These are phyloP conservation scores for Xylariaceae sp. DNA, from an alignment of 2,329 filamentous ascomycete genomes.

Conservation along the genomic window DNA sequence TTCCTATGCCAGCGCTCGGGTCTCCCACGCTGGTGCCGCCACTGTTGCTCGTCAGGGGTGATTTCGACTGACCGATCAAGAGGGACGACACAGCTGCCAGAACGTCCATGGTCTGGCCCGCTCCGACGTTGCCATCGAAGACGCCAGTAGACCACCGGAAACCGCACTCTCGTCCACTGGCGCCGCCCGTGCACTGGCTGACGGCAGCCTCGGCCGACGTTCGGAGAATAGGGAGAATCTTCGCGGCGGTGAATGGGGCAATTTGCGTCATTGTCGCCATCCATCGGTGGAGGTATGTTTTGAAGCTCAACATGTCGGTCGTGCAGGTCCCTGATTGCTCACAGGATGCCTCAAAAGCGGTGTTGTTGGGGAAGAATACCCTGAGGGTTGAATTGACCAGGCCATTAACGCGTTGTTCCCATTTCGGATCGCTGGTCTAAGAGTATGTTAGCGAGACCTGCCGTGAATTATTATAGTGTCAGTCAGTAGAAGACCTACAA, in stretches of 20 bases:
- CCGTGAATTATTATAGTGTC: background rate
- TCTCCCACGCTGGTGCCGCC: constrained; percentile 49
- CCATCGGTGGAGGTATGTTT: constrained; percentile 53
- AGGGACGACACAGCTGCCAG: constrained; percentile 50
- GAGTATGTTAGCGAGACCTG: constrained; percentile 2
- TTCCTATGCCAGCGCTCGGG: constrained; percentile 36
- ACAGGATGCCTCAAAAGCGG: constrained; percentile 52
- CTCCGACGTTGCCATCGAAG: constrained; percentile 51
- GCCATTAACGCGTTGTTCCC: constrained; percentile 44
- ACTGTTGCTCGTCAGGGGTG: constrained; percentile 40
- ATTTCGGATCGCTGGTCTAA: constrained; percentile 35
- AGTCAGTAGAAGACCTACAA: constrained; percentile 29
- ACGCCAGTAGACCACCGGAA: constrained; percentile 40
- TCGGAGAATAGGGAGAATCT: constrained; percentile 34
- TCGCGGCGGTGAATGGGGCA: constrained; percentile 34
- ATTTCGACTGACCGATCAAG: constrained; percentile 38
- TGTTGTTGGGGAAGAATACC: constrained; percentile 44
- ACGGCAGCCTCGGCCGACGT: constrained; percentile 38
- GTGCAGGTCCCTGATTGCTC: constrained; percentile 47
- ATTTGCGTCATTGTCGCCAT: constrained; percentile 38
- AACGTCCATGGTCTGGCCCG: constrained; percentile 56
- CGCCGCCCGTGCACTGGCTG: constrained; percentile 32
- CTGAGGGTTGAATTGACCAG: constrained; percentile 41
- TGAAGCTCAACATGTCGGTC: constrained; percentile 54
- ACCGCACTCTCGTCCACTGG: constrained; percentile 41